phyloP scores from a whole-genome alignment of 345 rosid genomes.

The Citrus glauca region DNA sequence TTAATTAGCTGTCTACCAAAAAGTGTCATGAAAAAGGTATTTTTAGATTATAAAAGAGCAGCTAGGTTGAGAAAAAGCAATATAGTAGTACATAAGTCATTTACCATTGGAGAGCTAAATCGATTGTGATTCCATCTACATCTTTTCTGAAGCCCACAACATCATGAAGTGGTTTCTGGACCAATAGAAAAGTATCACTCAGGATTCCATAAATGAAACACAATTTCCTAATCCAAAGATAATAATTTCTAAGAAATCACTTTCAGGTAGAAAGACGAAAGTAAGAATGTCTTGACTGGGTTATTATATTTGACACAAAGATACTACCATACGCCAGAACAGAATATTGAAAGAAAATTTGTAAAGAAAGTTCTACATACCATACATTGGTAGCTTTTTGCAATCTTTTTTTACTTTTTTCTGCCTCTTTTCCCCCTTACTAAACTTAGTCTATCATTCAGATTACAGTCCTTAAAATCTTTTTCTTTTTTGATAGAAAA shows the following conservation, averaged over 20 bases:
- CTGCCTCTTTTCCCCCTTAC: background rate
- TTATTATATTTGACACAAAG: background rate
- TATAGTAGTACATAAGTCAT: constrained; percentile 8
- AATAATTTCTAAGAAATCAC: background rate
- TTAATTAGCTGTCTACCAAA: background rate
- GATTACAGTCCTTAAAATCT: background rate
- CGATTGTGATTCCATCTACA: constrained; percentile 60
- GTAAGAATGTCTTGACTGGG: background rate
- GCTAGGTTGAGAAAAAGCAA: background rate
- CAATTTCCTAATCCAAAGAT: constrained; percentile 11
- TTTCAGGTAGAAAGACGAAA: background rate
- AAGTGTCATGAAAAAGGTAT: background rate
- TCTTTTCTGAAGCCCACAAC: constrained; percentile 74
- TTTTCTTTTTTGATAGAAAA: too few relatives aligned
- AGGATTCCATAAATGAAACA: constrained; percentile 8
- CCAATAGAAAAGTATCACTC: constrained; percentile 31
- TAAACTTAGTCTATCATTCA: background rate
- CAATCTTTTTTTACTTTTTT: background rate
- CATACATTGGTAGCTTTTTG: background rate
- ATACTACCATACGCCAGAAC: background rate
- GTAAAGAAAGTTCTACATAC: background rate
- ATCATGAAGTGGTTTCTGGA: constrained; percentile 80
- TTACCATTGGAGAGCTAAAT: constrained; percentile 94
- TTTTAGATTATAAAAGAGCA: background rate
- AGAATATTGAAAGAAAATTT: background rate